These are phyloP conservation scores for Plasmodium berghei DNA, from an alignment of 169 alveolate species.

Conservation along the genomic window DNA sequence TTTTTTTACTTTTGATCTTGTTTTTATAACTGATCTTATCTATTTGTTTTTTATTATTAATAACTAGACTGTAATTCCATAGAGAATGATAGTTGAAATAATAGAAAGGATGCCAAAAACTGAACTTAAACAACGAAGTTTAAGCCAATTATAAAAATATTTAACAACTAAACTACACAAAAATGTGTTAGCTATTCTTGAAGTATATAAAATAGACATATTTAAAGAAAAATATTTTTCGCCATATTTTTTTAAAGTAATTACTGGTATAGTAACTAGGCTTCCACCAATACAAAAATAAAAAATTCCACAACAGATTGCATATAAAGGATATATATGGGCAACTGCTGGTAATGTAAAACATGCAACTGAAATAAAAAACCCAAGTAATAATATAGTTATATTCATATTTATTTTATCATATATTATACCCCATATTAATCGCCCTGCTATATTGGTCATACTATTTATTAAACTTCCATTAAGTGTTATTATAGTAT, in stretches of 20 bases:
- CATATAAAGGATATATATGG: conserved; percentile 32
- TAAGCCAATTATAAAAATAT: conserved; percentile 10
- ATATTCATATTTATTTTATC: conserved; percentile 6
- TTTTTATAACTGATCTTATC: too few species aligned
- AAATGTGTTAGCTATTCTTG: conserved; percentile 61
- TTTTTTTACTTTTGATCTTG: too few species aligned
- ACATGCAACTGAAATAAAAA: conserved; percentile 17
- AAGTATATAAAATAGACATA: conserved; percentile 55
- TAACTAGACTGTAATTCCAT: background rate
- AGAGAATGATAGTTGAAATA: conserved; percentile 13
- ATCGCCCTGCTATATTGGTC: conserved; percentile 42
- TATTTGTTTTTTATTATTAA: too few species aligned
- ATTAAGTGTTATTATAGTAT: conserved; percentile 30
- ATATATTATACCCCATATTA: conserved; percentile 52
- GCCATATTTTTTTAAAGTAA: conserved; percentile 61
- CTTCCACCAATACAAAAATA: conserved; percentile 66
- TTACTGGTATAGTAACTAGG: conserved; percentile 52
- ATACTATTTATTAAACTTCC: conserved; percentile 55
- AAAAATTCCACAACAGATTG: conserved; percentile 21
- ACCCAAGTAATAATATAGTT: conserved; percentile 40
- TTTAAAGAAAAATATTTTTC: conserved; percentile 36
- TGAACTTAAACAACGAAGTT: conserved; percentile 28
- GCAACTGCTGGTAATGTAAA: conserved; percentile 37
- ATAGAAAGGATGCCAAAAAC: conserved; percentile 33
- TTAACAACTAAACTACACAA: conserved; percentile 33